A percentile compares a stretch with the other conserved stretches of the same genome.
These are phyloP conservation scores for Pyrus communis DNA, from an alignment of 306 rosid species.

Conservation along the genomic window DNA sequence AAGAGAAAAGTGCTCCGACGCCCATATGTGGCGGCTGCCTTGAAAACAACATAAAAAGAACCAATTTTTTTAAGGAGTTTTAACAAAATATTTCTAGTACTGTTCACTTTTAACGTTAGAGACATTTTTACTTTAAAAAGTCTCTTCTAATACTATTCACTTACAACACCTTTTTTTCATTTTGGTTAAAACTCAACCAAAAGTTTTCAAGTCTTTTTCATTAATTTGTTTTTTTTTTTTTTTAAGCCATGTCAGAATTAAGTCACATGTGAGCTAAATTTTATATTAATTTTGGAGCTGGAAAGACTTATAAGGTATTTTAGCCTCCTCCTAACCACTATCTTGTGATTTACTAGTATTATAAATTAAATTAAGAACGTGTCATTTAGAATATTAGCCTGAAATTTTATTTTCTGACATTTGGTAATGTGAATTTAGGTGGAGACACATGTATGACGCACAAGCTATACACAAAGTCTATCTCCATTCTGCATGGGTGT, in stretches of 20 bases:
- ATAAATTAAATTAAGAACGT: too few relatives aligned
- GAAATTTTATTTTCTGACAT: too few relatives aligned
- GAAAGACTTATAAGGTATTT: too few relatives aligned
- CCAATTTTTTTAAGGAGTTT: background rate
- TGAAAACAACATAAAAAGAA: background rate
- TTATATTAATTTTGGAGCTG: too few relatives aligned
- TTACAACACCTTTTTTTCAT: too few relatives aligned
- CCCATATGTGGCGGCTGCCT: background rate
- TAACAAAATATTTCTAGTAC: accelerated
- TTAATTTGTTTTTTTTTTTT: too few relatives aligned
- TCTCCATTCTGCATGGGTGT: background rate
- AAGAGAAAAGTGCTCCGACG: background rate
- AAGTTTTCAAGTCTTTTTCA: too few relatives aligned
- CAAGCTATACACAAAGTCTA: background rate
- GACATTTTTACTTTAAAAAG: too few relatives aligned
- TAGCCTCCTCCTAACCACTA: accelerated
- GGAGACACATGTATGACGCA: background rate
- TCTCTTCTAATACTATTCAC: accelerated
- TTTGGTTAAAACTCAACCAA: too few relatives aligned
- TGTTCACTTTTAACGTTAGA: accelerated
- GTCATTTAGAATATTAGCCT: too few relatives aligned
- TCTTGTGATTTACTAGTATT: accelerated
- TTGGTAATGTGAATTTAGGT: background rate
- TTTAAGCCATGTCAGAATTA: background rate
- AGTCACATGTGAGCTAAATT: too few relatives aligned